These are phyloP conservation scores for Panicum miliaceum DNA, from an alignment of 176 grass and related monocot genomes.

Conservation along the genomic window DNA sequence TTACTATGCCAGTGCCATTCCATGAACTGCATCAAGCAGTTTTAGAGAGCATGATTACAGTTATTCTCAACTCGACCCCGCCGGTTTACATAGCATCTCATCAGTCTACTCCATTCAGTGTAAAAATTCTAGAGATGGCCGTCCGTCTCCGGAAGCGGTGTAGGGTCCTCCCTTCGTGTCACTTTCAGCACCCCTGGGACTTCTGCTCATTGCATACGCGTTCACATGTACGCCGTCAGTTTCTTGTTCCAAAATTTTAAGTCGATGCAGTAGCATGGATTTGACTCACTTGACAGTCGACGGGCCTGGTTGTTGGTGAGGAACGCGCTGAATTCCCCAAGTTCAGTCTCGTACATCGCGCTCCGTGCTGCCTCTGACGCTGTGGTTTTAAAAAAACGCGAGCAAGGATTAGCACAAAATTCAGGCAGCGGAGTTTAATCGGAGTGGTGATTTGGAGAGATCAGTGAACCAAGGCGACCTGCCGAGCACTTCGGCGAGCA, in stretches of 20 bases:
- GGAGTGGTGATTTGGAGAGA: background rate
- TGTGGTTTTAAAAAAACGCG: background rate
- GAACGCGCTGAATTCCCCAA: slow-evolving; percentile 39
- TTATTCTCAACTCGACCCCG: background rate
- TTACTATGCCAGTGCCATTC: background rate
- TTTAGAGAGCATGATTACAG: background rate
- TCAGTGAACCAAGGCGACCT: background rate
- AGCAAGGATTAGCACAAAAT: slow-evolving; percentile 18
- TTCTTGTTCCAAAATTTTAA: background rate
- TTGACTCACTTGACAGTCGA: slow-evolving; percentile 42
- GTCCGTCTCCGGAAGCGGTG: background rate
- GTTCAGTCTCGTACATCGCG: slow-evolving; percentile 40
- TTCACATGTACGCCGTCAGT: background rate
- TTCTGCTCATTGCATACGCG: slow-evolving; percentile 17
- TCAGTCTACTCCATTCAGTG: background rate
- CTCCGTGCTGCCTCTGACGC: slow-evolving; percentile 45
- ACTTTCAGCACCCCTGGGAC: slow-evolving; percentile 47
- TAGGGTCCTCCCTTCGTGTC: slow-evolving; percentile 36
- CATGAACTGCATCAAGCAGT: background rate
- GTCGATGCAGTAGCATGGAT: background rate
- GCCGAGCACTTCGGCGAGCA: slow-evolving; percentile 50
- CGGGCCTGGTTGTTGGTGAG: slow-evolving; percentile 60
- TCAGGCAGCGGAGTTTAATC: background rate
- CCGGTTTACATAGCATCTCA: background rate
- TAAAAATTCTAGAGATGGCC: background rate